Percentiles rank a stretch among this genome's conserved stretches.
Evolutionary conservation across 331 rosid genomes (phyloP).

Genomic region (Arachis monticola): DNA sequence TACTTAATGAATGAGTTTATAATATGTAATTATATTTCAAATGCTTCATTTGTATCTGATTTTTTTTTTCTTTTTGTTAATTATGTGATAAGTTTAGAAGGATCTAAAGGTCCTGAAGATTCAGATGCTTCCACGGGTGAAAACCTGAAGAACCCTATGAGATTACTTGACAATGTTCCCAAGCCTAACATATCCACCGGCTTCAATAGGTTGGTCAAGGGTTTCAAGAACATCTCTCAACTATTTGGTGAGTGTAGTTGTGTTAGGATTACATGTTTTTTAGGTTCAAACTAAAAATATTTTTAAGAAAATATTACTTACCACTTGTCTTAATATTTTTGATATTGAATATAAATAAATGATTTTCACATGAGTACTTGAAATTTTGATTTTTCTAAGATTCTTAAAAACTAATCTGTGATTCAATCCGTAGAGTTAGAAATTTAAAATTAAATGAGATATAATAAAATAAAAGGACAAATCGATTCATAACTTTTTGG

Average conservation of each 20-base stretch:
- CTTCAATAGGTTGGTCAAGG: conserved; percentile 69
- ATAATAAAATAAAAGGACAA: too few relatives aligned
- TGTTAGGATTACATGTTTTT: neutral
- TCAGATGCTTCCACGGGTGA: conserved; percentile 52
- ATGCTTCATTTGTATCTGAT: neutral
- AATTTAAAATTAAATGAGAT: too few relatives aligned
- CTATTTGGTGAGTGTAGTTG: conserved; percentile 65
- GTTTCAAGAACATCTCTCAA: conserved; percentile 86
- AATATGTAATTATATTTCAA: neutral
- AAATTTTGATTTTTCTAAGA: too few relatives aligned
- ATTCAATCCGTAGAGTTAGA: too few relatives aligned
- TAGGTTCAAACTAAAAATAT: neutral
- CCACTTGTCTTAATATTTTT: too few relatives aligned
- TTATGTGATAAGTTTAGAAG: conserved; percentile 24
- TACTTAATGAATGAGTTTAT: neutral
- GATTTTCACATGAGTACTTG: too few relatives aligned
- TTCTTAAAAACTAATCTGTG: too few relatives aligned
- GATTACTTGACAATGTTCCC: conserved; percentile 49
- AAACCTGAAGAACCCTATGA: conserved; percentile 61
- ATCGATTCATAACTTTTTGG: too few relatives aligned
- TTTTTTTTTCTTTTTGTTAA: conserved; percentile 2
- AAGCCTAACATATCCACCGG: conserved; percentile 67
- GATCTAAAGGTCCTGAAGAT: conserved; percentile 51
- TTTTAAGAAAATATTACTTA: too few relatives aligned
- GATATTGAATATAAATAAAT: too few relatives aligned